These are phyloP conservation scores for Chlamydomonas applanata DNA, from an alignment of 139 green algal genomes.

Conservation along the genomic window DNA sequence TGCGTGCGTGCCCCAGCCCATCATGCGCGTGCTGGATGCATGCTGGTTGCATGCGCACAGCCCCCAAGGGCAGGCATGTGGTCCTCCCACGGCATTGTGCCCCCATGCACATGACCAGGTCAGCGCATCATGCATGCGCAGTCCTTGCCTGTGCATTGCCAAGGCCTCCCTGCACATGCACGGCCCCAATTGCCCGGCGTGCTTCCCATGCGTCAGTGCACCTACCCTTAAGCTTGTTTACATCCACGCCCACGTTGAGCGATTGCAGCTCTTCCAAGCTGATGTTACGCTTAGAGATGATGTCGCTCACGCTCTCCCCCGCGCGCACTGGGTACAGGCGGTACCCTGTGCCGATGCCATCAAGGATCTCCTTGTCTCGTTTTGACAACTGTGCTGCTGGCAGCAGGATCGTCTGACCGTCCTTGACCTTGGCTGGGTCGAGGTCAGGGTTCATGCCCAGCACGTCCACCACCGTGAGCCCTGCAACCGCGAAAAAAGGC, in stretches of 20 bases:
- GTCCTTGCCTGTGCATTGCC: too few species aligned
- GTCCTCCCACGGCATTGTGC: too few species aligned
- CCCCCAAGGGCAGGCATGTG: too few species aligned
- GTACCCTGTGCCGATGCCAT: constrained; percentile 69
- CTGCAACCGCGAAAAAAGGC: constrained; percentile 31
- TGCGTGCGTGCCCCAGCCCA: too few species aligned
- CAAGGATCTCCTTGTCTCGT: constrained; percentile 82
- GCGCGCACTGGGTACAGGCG: constrained; percentile 75
- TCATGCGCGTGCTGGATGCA: too few species aligned
- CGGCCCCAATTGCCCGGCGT: not conserved
- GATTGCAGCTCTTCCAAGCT: constrained; percentile 59
- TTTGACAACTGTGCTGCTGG: constrained; percentile 72
- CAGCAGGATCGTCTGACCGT: constrained; percentile 82
- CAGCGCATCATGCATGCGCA: too few species aligned
- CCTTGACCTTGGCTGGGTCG: constrained; percentile 37
- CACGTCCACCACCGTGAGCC: constrained; percentile 59
- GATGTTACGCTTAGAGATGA: constrained; percentile 75
- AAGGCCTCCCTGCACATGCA: not conserved
- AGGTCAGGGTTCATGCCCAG: constrained; percentile 58
- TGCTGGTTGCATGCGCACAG: too few species aligned
- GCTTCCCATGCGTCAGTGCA: not conserved
- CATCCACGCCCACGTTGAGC: constrained; percentile 76
- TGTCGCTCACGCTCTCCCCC: constrained; percentile 72
- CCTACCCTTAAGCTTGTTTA: constrained; percentile 59
- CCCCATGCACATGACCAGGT: too few species aligned